Conservation (phyloP, 1,284 basidiomycete species). For the Pseudozyma hubeiensis region DNA sequence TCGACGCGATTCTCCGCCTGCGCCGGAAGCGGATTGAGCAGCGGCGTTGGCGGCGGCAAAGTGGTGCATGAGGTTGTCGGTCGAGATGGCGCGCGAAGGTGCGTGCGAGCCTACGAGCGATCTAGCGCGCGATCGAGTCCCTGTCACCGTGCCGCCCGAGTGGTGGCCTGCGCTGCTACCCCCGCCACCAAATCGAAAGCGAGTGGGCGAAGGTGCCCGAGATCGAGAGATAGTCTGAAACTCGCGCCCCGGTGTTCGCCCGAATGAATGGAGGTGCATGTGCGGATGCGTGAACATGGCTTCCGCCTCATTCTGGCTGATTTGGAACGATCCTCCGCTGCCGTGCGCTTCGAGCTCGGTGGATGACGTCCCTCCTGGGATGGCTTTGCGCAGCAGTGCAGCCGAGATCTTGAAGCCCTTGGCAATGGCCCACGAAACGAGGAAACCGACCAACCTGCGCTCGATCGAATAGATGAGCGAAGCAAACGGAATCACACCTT, state of each 20-base stretch:
- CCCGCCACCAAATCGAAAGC: conserved; percentile 44
- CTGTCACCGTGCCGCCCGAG: conserved; percentile 39
- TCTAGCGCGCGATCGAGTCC: conserved; percentile 56
- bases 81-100: conserved; percentile 43
- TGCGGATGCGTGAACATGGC: conserved; percentile 42
- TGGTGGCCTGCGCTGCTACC: conserved; percentile 10
- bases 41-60: conserved; percentile 18
- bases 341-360: conserved; percentile 18
- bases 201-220: conserved; percentile 54
- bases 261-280: conserved; percentile 8
- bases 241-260: conserved; percentile 21
- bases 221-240: conserved; percentile 61
- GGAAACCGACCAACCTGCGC: conserved; percentile 58
- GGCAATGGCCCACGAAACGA: conserved; percentile 60
- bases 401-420: conserved; percentile 59
- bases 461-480: conserved; percentile 62
- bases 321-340: conserved; percentile 9
- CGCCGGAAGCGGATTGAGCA: conserved; percentile 1
- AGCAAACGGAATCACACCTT: conserved; percentile 64
- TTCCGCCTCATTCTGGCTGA: conserved; percentile 44
- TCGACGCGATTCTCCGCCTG: conserved; percentile 23
- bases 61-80: conserved; percentile 54
- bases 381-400: conserved; percentile 39
- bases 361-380: conserved; percentile 26
- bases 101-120: conserved; percentile 49